Evolutionary conservation across 2,329 filamentous ascomycete genomes (phyloP).

Genomic region (Coniochaeta hoffmannii): DNA sequence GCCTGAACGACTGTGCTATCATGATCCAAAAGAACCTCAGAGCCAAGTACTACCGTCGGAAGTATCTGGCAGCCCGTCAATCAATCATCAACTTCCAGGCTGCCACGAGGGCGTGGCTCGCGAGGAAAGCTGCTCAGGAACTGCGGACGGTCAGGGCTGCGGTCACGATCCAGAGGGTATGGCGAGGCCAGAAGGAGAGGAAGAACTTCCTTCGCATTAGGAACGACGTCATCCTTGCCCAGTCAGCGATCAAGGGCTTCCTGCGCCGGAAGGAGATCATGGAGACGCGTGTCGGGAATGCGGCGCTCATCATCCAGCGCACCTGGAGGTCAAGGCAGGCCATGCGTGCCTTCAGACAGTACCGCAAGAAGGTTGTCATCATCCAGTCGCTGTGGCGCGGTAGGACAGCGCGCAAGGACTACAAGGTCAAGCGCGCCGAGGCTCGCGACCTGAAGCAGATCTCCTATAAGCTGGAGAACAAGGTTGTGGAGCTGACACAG

Average conservation of each 20-base stretch:
- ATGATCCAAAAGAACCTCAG: conserved; percentile 98
- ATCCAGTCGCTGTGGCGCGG: conserved; percentile 93
- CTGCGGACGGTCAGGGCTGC: conserved; percentile 78
- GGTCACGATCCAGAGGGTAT: conserved; percentile 90
- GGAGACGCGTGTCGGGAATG: conserved; percentile 89
- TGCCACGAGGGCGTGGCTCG: conserved; percentile 66
- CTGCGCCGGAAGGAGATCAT: conserved; percentile 85
- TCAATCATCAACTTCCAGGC: conserved; percentile 78
- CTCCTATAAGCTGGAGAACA: conserved; percentile 98
- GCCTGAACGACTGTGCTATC: conserved; percentile 87
- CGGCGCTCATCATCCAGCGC: conserved; percentile 82
- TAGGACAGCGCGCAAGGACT: conserved; percentile 68
- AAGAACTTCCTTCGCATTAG: conserved; percentile 73
- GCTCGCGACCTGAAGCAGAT: conserved; percentile 98
- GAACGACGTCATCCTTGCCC: conserved; percentile 77
- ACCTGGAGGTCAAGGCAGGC: conserved; percentile 78
- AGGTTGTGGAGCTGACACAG: conserved; percentile 97
- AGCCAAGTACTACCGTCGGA: conserved; percentile 89
- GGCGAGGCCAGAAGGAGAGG: conserved; percentile 86
- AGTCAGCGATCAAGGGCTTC: conserved; percentile 87
- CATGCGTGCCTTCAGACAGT: conserved; percentile 74
- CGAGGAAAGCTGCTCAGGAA: conserved; percentile 71
- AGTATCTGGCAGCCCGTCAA: conserved; percentile 79
- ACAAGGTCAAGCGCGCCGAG: conserved; percentile 90
- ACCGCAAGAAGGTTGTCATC: conserved; percentile 81